Percentiles rank a stretch among this genome's conserved stretches.
These are phyloP conservation scores for Linum lewisii DNA, from an alignment of 345 rosid species.

Conservation along the genomic window DNA sequence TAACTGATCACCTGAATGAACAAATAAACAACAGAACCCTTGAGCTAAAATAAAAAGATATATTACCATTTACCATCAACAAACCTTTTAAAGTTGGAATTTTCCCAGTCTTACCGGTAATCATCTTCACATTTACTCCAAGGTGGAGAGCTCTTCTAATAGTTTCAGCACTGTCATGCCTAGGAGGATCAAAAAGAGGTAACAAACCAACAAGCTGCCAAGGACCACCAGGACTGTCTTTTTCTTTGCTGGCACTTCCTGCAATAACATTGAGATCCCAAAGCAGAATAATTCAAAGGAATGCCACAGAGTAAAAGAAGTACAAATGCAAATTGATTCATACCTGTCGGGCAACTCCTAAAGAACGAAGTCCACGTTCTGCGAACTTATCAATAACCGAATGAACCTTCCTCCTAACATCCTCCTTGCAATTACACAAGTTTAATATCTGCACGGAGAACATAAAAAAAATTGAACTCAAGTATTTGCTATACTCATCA, in stretches of 20 bases:
- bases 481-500: not conserved
- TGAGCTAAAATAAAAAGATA: not conserved
- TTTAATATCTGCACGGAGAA: slow-evolving; percentile 47
- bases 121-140: slow-evolving; percentile 91
- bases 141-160: slow-evolving; percentile 84
- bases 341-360: slow-evolving; percentile 91
- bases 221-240: slow-evolving; percentile 69
- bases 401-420: slow-evolving; percentile 60
- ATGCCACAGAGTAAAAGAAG: not conserved
- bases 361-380: slow-evolving; percentile 87
- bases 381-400: slow-evolving; percentile 78
- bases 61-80: not conserved
- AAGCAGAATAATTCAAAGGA: slow-evolving; percentile 1
- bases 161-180: slow-evolving; percentile 97
- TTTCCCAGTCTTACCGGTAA: slow-evolving; percentile 45
- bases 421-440: slow-evolving; percentile 72
- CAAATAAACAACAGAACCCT: slow-evolving; percentile 1
- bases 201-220: slow-evolving; percentile 78
- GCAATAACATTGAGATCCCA: slow-evolving; percentile 13
- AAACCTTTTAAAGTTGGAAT: not conserved
- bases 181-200: slow-evolving; percentile 92
- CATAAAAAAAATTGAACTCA: slow-evolving; percentile 9
- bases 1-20: slow-evolving; percentile 71
- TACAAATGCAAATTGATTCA: slow-evolving; percentile 2
- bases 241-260: slow-evolving; percentile 83